Evolutionary conservation across 495 filamentous ascomycete genomes (phyloP), one percentile per base, ranked within the genome.

Genomic region (Acidiella bohemica): DNA sequence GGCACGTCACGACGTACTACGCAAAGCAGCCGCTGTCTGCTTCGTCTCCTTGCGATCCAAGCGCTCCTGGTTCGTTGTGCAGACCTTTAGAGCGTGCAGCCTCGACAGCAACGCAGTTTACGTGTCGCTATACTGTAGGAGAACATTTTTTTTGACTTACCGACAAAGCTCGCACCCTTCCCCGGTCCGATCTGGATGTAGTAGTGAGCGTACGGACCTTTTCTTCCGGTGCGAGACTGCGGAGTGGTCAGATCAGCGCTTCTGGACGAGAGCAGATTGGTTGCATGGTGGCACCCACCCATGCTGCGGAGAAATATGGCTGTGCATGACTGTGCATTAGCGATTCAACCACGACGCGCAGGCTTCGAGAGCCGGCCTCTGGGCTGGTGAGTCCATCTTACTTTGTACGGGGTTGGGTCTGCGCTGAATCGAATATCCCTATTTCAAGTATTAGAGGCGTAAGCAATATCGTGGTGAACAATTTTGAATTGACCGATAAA

Each of bases 381-480:
- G 18, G 34, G 34, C 20, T 11, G 5, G 13, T 3, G 19, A 22
- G 34, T 7, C 25, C 25, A 19, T 22, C 34, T 50, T 64, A 81
- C 80, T 68, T 90, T 93, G 59, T 93, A 93, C 1, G 84, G 84
- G 1, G 83, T 86, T 23, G 70, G 80, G 49, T 92, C 78, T 17
- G 80, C 16, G 13, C 24, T 30, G 19, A 44, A 44, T 12, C 42
- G 65, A 17, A 86, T 67, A 54, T 92, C 85, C 35, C 84, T 67
- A 53, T n/a, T n/a, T n/a, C n/a, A n/a, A n/a, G n/a, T n/a, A n/a
- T n/a, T n/a, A n/a, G n/a, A n/a, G n/a, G n/a, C n/a, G n/a, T n/a
- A n/a, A n/a, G n/a, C n/a, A n/a, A n/a, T n/a, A n/a, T n/a, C n/a
- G n/a, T n/a, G n/a, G n/a, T n/a, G n/a, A n/a, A n/a, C n/a, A n/a